Percentiles rank a stretch among this genome's conserved stretches.
Conservation (phyloP, 1,284 basidiomycete genomes). For the Trametes pubescens region DNA sequence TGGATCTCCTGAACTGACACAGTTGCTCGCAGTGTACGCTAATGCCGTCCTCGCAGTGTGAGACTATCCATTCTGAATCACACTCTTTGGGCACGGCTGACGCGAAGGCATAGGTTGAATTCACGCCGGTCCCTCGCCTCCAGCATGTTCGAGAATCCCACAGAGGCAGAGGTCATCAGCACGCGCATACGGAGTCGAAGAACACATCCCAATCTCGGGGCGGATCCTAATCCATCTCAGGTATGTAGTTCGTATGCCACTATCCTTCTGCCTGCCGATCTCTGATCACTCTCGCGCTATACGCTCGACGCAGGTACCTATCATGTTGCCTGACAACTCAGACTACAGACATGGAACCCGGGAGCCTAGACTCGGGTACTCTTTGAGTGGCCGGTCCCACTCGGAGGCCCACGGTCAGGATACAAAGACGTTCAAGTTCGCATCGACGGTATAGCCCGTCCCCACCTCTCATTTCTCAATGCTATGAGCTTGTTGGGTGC, state of each 20-base stretch:
- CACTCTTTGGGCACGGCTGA: not conserved
- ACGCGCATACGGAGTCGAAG: not conserved
- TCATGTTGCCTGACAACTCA: no score
- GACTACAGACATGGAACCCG: no score
- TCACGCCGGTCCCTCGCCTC: not conserved
- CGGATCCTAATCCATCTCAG: not conserved
- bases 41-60: not conserved
- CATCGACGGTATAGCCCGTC: no score
- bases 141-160: not conserved
- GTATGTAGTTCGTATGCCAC: not conserved
- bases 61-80: not conserved
- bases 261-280: no score
- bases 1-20: not conserved
- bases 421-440: no score
- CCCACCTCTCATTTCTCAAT: no score
- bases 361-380: no score
- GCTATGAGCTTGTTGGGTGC: no score
- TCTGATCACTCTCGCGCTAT: no score
- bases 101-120: not conserved
- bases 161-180: not conserved
- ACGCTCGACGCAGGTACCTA: no score
- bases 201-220: not conserved
- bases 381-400: no score
- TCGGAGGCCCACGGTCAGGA: no score
- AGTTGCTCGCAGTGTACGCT: not conserved